Base-by-base conservation (phyloP, 257 asterid species). In the Euphrasia confusa region DNA sequence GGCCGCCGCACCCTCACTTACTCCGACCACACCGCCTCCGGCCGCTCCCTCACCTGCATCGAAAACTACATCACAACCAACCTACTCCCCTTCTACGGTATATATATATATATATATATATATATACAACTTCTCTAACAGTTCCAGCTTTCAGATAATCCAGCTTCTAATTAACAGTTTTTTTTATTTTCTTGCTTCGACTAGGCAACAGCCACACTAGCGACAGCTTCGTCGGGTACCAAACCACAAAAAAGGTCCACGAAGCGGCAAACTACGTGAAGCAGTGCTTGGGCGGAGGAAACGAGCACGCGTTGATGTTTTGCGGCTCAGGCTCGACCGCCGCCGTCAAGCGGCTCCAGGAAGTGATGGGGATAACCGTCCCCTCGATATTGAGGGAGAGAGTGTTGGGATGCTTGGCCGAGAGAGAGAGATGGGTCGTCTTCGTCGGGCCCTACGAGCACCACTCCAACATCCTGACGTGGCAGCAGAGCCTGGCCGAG, bases 11-110 rank as follows among this genome's bases (percentile, higher is more conserved):
- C 59, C 70, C 92, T 84, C 57, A 82, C 85, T 11, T 87, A 87
- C 68, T 85, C 93, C 24, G 95, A 87, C 63, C 89, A 87, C 66
- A 87, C 89, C 21, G 95, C 95, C 69, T 78, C 95, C 12, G 95
- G 89, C 53, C 80, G 95, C 59, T 73, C 77, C 54, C 87, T 86
- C 50, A 81, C 32, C 48, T 82, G 54, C 68, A 65, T 87, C 15
- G 95, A 87, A 72, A 65, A 84, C 60, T 80, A 75, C 49, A 80
- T 87, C 48, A 13, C 66, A 9, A 56, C 72, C 24, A 27, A 72
- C 24, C 26, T 82, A 49, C 93, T 87, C 53, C 95, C 95, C 14
- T 75, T 74, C 32, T 87, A 87, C 56, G 95, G 55, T 49, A 49
- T 10, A 14, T n/a, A 14, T 1, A 3, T 35, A 35, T 1, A 35